Conservation (phyloP, 2,329 filamentous ascomycete species). For the Ophiostoma piceae region DNA sequence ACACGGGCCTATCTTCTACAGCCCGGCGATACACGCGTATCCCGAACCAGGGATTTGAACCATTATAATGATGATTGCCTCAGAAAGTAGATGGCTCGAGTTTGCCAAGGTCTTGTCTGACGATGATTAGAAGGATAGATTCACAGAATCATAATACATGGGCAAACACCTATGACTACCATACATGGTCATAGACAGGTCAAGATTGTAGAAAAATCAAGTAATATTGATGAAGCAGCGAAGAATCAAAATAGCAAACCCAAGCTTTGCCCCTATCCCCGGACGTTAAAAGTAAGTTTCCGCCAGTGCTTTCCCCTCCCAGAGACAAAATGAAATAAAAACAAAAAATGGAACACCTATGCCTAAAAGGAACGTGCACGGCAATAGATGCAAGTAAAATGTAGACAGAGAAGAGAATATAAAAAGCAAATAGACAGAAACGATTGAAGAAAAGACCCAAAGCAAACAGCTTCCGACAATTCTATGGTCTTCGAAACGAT, state of each 20-base stretch:
- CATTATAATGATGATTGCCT: too few relatives aligned
- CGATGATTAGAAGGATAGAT: too few relatives aligned
- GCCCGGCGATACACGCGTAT: too few relatives aligned
- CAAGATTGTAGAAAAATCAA: background rate
- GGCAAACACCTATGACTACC: background rate
- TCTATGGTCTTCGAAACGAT: background rate
- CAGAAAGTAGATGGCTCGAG: too few relatives aligned
- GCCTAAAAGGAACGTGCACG: background rate
- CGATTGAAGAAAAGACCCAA: background rate
- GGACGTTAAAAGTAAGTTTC: background rate
- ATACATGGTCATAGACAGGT: background rate
- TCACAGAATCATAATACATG: too few relatives aligned
- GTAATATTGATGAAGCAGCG: background rate
- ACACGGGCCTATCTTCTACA: too few relatives aligned
- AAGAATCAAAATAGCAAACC: background rate
- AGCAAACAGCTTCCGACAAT: background rate
- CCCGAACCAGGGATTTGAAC: too few relatives aligned
- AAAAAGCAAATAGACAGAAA: background rate
- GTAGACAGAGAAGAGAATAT: background rate
- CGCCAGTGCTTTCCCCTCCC: background rate
- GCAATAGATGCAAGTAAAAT: background rate
- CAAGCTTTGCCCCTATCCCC: background rate
- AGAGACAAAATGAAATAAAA: background rate
- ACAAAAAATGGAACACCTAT: background rate
- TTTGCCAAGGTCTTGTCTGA: too few relatives aligned